phyloP scores from a whole-genome alignment of 108 stramenopile species.

The Discostella pseudostelligera region DNA sequence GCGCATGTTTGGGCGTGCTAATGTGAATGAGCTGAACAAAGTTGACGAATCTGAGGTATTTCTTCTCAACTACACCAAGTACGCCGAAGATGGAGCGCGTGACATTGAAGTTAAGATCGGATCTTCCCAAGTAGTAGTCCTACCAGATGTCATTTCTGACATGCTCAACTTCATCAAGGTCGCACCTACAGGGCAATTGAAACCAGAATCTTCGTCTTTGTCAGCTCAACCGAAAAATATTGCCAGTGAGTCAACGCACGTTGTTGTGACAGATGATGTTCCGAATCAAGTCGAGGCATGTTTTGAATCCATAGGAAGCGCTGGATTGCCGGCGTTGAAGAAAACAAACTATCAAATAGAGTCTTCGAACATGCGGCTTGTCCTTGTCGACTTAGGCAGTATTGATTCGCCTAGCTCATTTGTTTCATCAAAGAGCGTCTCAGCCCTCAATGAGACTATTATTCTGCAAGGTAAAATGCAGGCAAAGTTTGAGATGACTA shows the following conservation, averaged over 20 bases:
- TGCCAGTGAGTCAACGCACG: constrained; percentile 8
- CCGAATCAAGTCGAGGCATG: constrained; percentile 37
- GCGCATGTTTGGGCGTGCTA: constrained; percentile 54
- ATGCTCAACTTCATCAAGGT: constrained; percentile 55
- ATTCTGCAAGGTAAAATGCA: constrained; percentile 69
- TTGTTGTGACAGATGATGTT: constrained; percentile 26
- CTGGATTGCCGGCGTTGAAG: constrained; percentile 9
- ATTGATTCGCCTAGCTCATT: constrained; percentile 32
- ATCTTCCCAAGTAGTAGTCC: constrained; percentile 69
- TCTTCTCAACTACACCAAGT: constrained; percentile 54
- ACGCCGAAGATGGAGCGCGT: constrained; percentile 32
- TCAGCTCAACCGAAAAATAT: constrained; percentile 1
- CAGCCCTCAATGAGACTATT: constrained; percentile 59
- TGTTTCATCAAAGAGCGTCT: constrained; percentile 16
- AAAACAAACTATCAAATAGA: constrained; percentile 39
- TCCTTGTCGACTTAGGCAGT: constrained; percentile 47
- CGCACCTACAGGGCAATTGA: constrained; percentile 6
- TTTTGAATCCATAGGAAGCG: constrained; percentile 10
- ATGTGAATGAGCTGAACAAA: constrained; percentile 2
- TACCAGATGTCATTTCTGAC: constrained; percentile 79
- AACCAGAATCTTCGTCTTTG: neutral
- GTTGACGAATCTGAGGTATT: constrained; percentile 49
- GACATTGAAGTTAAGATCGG: constrained; percentile 63
- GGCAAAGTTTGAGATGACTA: constrained; percentile 39
- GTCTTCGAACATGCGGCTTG: constrained; percentile 41